These are phyloP conservation scores for Mycena amicta DNA, from an alignment of 768 basidiomycete species.

Conservation along the genomic window DNA sequence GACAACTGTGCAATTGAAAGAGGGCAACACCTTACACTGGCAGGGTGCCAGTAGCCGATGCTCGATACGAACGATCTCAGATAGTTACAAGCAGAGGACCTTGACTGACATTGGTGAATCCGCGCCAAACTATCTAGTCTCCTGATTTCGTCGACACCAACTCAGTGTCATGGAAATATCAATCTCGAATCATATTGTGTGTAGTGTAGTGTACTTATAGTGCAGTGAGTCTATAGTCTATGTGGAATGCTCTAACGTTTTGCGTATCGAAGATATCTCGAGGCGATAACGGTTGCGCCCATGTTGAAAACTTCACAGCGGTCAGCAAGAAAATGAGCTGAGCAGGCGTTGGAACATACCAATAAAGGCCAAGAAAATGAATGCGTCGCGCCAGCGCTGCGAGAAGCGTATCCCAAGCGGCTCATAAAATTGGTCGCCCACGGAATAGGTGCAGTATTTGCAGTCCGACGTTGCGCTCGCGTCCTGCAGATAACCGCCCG, in stretches of 20 bases:
- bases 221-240: neutral
- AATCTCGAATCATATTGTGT: neutral
- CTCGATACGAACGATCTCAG: no score
- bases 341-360: conserved; percentile 36
- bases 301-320: conserved; percentile 64
- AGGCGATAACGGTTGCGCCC: conserved; percentile 63
- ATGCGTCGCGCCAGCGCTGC: conserved; percentile 69
- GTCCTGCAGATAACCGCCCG: conserved; percentile 79
- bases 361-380: conserved; percentile 65
- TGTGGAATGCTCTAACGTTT: conserved; percentile 57
- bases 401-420: conserved; percentile 69
- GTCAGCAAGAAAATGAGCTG: neutral
- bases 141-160: no score
- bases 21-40: no score
- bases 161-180: neutral
- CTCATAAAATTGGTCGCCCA: conserved; percentile 70
- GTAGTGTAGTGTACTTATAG: neutral
- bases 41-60: no score
- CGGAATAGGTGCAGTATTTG: conserved; percentile 69
- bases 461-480: conserved; percentile 60
- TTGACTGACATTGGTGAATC: no score
- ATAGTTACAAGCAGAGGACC: no score
- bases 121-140: no score
- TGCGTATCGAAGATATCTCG: conserved; percentile 71
- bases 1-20: no score